Percentiles rank a stretch among this genome's conserved stretches.
Evolutionary conservation across 352 stramenopile genomes (phyloP).

Genomic region (Pythium brachiatum): DNA sequence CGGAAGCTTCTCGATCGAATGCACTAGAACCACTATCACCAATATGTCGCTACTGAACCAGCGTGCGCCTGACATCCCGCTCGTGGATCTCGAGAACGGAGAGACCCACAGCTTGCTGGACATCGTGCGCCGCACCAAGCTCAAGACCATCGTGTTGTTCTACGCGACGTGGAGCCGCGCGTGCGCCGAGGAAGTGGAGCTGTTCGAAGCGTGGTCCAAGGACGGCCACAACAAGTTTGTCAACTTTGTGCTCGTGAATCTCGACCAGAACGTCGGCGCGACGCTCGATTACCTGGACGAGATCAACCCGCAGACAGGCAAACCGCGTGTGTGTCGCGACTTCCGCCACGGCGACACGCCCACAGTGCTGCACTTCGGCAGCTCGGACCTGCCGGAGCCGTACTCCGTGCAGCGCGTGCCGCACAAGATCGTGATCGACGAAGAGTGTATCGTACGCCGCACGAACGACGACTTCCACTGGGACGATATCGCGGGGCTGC

Average conservation of each 20-base stretch:
- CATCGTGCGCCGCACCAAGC: slow-evolving; percentile 32
- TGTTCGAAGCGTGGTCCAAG: slow-evolving; percentile 60
- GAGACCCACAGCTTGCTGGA: slow-evolving; percentile 33
- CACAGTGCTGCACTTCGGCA: slow-evolving; percentile 56
- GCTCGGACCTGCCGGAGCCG: slow-evolving; percentile 44
- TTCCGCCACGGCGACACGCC: slow-evolving; percentile 39
- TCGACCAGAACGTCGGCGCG: slow-evolving; percentile 56
- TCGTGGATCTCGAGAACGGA: slow-evolving; percentile 55
- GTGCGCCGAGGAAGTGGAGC: slow-evolving; percentile 47
- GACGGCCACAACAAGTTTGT: slow-evolving; percentile 36
- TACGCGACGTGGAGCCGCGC: slow-evolving; percentile 67
- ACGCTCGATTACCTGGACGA: slow-evolving; percentile 50
- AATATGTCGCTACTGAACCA: slow-evolving; percentile 54
- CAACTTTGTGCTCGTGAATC: slow-evolving; percentile 64
- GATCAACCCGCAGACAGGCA: slow-evolving; percentile 32
- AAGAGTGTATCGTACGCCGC: slow-evolving; percentile 41
- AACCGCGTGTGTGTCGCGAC: slow-evolving; percentile 50
- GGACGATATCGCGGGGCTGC: slow-evolving; percentile 51
- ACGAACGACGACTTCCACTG: slow-evolving; percentile 60
- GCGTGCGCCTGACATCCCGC: slow-evolving; percentile 38
- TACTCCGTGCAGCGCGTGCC: slow-evolving; percentile 51
- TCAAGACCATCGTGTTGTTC: slow-evolving; percentile 51
- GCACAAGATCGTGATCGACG: slow-evolving; percentile 49
- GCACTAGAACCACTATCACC: too few species aligned
- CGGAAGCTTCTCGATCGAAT: too few species aligned